Base-by-base conservation (phyloP, 176 grass and related monocot genomes). In the Juncus inflexus region DNA sequence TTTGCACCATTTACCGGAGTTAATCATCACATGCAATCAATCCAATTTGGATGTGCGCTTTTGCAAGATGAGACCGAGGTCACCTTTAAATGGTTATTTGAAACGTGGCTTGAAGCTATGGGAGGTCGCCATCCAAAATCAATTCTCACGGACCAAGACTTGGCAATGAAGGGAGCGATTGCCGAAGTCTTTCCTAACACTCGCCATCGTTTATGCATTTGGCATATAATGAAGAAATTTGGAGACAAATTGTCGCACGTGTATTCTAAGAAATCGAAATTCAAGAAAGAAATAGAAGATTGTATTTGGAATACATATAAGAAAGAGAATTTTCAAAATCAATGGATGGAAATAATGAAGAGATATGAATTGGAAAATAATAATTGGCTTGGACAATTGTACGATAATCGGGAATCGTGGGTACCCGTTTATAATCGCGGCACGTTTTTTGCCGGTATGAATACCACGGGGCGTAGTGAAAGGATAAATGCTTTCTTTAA, bases 401-500 rank as follows among this genome's bases (percentile, higher is more conserved):
- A 13, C 10, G 6, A 10, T 2, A 68, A 0, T 5, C 1, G 50
- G 1, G 2, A 11, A 12, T 15, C 55, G 38, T 72, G 47, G 50
- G 50, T 72, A 12, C 67, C 67, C 41, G 14, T 19, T 3, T 72
- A 72, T 6, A 56, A 56, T 58, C 51, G 19, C 19, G 19, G 19
- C 19, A 28, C 19, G 1, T 28, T 28, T 28, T 28, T 28, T 28
- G 19, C 19, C 19, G 1, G 19, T 28, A 28, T 28, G 19, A 28
- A 28, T 28, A 28, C 19, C 19, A 28, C 67, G 12, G 50, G 58
- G 13, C 19, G 45, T 28, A 72, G 67, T 35, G 49, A 55, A 6
- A 68, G 65, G 16, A 15, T 68, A 42, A 68, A 68, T 54, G 65
- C 41, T 10, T 11, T n/a, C 12, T 19, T 53, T 1, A 68, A 68